Evolutionary conservation across 2,329 filamentous ascomycete genomes (phyloP).

Genomic region (Coniochaeta ligniaria): DNA sequence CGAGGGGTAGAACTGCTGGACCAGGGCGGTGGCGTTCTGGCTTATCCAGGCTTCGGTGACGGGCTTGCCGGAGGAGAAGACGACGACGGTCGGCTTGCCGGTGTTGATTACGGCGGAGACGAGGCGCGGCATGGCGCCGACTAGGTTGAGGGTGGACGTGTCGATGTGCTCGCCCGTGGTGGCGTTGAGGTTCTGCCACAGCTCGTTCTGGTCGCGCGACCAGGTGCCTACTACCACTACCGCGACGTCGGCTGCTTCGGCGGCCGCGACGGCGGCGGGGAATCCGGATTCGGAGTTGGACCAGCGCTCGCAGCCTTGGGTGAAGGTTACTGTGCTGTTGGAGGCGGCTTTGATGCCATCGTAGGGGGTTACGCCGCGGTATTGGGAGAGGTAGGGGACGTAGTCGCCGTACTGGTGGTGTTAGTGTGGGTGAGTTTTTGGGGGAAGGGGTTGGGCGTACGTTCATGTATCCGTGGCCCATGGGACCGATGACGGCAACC

Average conservation of each 20-base stretch:
- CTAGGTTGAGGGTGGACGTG: conserved; percentile 55
- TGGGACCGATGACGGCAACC: conserved; percentile 67
- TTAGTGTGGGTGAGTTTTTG: conserved; percentile 43
- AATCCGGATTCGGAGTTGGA: conserved; percentile 63
- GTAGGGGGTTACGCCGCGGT: conserved; percentile 71
- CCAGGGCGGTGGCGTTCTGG: conserved; percentile 52
- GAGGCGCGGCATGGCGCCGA: conserved; percentile 84
- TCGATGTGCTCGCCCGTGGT: conserved; percentile 63
- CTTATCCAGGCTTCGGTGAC: conserved; percentile 69
- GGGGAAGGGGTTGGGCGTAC: conserved; percentile 27
- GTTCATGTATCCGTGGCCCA: conserved; percentile 66
- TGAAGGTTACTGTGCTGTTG: conserved; percentile 57
- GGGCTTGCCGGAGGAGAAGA: conserved; percentile 72
- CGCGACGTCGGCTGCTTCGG: conserved; percentile 61
- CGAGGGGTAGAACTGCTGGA: conserved; percentile 77
- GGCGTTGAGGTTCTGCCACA: conserved; percentile 69
- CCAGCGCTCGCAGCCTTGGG: conserved; percentile 67
- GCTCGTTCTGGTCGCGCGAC: conserved; percentile 64
- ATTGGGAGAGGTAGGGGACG: conserved; percentile 62
- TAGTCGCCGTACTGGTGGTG: conserved; percentile 61
- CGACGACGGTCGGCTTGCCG: conserved; percentile 67
- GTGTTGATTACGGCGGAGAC: conserved; percentile 78
- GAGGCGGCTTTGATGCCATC: conserved; percentile 72
- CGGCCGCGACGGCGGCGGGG: conserved; percentile 56
- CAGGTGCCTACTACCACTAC: conserved; percentile 70